phyloP scores from a whole-genome alignment of 345 rosid genomes.

The Citrus cavaleriei region DNA sequence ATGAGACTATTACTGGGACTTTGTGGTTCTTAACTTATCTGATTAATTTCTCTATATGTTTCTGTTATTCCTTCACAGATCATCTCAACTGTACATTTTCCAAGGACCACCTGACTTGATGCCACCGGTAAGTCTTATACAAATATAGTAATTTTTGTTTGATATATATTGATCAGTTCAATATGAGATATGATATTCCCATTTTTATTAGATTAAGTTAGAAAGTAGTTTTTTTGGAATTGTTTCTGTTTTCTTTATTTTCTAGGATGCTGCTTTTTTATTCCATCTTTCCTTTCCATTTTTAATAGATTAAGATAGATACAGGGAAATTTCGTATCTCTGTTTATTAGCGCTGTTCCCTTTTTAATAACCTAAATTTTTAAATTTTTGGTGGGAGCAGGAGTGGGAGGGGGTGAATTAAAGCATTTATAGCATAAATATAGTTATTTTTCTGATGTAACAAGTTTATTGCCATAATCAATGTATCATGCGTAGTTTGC shows the following conservation, averaged over 20 bases:
- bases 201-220: background rate
- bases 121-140: constrained; percentile 61
- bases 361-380: no score
- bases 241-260: background rate
- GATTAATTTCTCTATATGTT: background rate
- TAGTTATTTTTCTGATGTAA: background rate
- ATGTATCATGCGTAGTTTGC: constrained; percentile 1
- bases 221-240: background rate
- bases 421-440: background rate
- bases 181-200: background rate
- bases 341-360: background rate
- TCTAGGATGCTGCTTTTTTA: no score
- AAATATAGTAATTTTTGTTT: background rate
- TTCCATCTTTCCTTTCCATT: no score
- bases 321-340: no score
- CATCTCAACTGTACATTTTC: constrained; percentile 78
- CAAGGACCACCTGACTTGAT: constrained; percentile 91
- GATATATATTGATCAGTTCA: background rate
- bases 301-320: no score
- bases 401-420: no score
- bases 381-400: background rate
- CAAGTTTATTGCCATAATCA: background rate
- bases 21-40: background rate
- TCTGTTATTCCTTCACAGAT: constrained; percentile 33
- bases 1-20: background rate